phyloP scores from a whole-genome alignment of 768 basidiomycete genomes.

The Suillus clintonianus region DNA sequence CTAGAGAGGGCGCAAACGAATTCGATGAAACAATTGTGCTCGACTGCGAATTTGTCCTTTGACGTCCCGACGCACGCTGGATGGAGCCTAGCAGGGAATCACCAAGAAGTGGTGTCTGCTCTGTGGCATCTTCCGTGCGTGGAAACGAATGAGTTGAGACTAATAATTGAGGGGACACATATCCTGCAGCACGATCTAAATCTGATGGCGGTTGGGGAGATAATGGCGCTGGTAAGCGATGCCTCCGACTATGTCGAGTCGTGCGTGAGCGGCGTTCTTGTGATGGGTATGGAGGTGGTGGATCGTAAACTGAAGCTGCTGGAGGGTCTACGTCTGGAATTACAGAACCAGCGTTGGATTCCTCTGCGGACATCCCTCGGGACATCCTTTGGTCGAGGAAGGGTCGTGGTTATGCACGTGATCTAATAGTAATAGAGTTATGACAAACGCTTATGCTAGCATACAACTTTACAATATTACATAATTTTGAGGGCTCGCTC shows the following conservation, averaged over 20 bases:
- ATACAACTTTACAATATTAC: background rate
- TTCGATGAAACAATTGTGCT: slow-evolving; percentile 48
- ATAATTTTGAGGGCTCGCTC: background rate
- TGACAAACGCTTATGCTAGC: background rate
- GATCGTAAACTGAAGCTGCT: slow-evolving; percentile 40
- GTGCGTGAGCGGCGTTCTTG: slow-evolving; percentile 43
- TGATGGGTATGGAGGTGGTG: slow-evolving; percentile 73
- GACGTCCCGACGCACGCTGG: slow-evolving; percentile 34
- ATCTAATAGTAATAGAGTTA: background rate
- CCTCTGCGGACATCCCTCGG: background rate
- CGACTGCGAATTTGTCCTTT: slow-evolving; percentile 58
- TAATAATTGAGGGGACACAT: slow-evolving; percentile 16
- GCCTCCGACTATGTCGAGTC: slow-evolving; percentile 29
- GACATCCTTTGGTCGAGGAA: background rate
- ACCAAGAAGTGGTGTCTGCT: slow-evolving; percentile 51
- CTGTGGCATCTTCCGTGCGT: slow-evolving; percentile 36
- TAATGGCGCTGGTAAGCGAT: slow-evolving; percentile 31
- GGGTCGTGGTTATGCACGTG: background rate
- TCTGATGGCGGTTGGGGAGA: slow-evolving; percentile 35
- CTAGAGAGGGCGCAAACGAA: slow-evolving; percentile 63
- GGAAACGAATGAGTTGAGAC: slow-evolving; percentile 28
- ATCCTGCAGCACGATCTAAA: slow-evolving; percentile 37
- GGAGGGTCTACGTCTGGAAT: background rate
- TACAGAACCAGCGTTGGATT: no score
- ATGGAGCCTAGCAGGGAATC: slow-evolving; percentile 23